Evolutionary conservation across 371 early-diverging fungal species (phyloP).

Genomic region (Mucor racemosus): DNA sequence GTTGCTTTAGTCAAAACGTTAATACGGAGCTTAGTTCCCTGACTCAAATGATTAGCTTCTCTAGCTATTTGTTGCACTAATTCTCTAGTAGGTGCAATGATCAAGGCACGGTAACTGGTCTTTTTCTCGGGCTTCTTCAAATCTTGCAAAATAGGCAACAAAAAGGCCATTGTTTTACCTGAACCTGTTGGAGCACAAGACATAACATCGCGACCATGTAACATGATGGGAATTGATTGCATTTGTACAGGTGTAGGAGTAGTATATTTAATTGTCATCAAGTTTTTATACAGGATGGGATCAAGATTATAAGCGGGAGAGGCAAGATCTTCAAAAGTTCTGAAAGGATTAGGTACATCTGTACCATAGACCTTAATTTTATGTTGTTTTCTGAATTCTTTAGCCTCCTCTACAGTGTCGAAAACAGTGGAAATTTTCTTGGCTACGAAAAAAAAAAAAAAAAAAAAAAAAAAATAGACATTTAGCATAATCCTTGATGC

Average conservation of each 20-base stretch:
- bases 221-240: conserved; percentile 87
- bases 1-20: conserved; percentile 82
- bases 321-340: conserved; percentile 77
- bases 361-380: conserved; percentile 85
- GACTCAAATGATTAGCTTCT: conserved; percentile 71
- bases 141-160: conserved; percentile 90
- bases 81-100: conserved; percentile 99
- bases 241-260: conserved; percentile 97
- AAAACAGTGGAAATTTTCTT: conserved; percentile 16
- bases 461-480: neutral
- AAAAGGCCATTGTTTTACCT: conserved; percentile 98
- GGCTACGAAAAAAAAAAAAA: neutral
- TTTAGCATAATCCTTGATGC: neutral
- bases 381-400: conserved; percentile 68
- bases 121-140: conserved; percentile 72
- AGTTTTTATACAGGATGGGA: conserved; percentile 69
- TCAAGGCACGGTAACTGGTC: conserved; percentile 82
- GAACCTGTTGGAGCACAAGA: conserved; percentile 96
- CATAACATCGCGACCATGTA: conserved; percentile 87
- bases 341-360: conserved; percentile 87
- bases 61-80: conserved; percentile 93
- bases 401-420: conserved; percentile 39
- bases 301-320: conserved; percentile 72
- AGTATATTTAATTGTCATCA: conserved; percentile 67
- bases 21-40: conserved; percentile 75